Evolutionary conservation across 2,329 filamentous ascomycete species (phyloP).

Genomic region (Scopulariopsis brevicaulis): DNA sequence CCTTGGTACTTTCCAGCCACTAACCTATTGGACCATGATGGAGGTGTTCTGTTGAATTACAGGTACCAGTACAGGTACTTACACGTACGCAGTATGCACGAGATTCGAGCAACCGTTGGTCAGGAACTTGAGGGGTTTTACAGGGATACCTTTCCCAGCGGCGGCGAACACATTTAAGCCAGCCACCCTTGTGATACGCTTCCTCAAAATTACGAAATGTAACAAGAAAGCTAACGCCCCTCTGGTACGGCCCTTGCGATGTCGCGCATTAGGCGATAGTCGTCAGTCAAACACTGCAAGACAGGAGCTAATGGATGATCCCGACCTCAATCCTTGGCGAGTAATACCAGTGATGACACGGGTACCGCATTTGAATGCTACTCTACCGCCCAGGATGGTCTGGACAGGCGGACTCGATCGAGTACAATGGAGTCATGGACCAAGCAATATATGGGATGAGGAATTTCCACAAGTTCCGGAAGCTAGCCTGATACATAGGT

Average conservation of each 20-base stretch:
- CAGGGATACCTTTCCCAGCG: neutral
- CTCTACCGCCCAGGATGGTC: too few species aligned
- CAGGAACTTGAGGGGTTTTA: neutral
- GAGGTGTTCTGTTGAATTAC: neutral
- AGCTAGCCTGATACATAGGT: neutral
- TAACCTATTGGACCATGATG: neutral
- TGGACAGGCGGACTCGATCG: neutral
- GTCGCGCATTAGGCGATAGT: too few species aligned
- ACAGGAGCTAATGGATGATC: too few species aligned
- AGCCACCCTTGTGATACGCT: too few species aligned
- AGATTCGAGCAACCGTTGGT: neutral
- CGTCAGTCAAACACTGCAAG: too few species aligned
- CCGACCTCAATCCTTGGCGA: too few species aligned
- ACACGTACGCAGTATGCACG: neutral
- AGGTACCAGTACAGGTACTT: neutral
- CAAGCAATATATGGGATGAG: neutral
- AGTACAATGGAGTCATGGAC: neutral
- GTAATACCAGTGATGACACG: neutral
- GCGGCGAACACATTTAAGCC: neutral
- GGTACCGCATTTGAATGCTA: neutral
- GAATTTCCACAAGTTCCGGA: neutral
- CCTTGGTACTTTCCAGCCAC: neutral
- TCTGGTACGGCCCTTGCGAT: too few species aligned
- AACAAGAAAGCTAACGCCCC: too few species aligned
- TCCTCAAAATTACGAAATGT: too few species aligned